Evolutionary conservation across 2,329 filamentous ascomycete genomes (phyloP).

Genomic region (Fusarium anguioides): DNA sequence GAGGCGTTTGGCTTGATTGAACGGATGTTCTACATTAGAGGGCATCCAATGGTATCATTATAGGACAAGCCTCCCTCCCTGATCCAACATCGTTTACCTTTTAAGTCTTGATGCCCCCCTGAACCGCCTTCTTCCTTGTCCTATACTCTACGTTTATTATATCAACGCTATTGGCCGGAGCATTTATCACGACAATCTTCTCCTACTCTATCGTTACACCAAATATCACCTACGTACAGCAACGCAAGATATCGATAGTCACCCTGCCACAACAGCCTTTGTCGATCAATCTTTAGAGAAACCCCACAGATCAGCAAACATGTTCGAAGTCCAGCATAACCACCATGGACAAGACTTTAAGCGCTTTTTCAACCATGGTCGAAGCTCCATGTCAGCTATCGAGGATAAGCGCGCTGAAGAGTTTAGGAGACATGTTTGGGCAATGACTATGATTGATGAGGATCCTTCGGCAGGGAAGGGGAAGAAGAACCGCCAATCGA

Average conservation of each 20-base stretch:
- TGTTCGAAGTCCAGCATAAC: constrained; percentile 45
- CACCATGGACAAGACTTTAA: constrained; percentile 45
- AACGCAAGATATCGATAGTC: constrained; percentile 1
- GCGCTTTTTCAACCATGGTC: constrained; percentile 43
- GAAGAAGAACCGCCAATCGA: constrained; percentile 33
- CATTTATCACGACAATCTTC: constrained; percentile 14
- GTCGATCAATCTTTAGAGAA: constrained; percentile 15
- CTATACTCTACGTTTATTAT: constrained; percentile 16
- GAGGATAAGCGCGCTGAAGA: constrained; percentile 45
- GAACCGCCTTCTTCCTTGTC: constrained; percentile 19
- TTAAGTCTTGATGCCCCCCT: constrained; percentile 11
- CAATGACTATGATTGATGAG: constrained; percentile 45
- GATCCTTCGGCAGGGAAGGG: constrained; percentile 32
- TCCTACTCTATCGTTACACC: not conserved
- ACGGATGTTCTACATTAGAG: constrained; percentile 11
- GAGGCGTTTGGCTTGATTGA: constrained; percentile 30
- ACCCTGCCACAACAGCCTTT: constrained; percentile 14
- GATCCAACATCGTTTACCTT: constrained; percentile 6
- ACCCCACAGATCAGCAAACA: constrained; percentile 26
- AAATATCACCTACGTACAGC: not conserved
- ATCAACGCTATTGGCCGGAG: constrained; percentile 12
- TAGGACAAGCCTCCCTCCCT: constrained; percentile 18
- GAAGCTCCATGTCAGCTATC: constrained; percentile 45
- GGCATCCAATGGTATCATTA: not conserved
- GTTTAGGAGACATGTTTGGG: constrained; percentile 45